These are phyloP conservation scores for Globisporangium alternatum DNA, from an alignment of 352 stramenopile genomes.

Conservation along the genomic window DNA sequence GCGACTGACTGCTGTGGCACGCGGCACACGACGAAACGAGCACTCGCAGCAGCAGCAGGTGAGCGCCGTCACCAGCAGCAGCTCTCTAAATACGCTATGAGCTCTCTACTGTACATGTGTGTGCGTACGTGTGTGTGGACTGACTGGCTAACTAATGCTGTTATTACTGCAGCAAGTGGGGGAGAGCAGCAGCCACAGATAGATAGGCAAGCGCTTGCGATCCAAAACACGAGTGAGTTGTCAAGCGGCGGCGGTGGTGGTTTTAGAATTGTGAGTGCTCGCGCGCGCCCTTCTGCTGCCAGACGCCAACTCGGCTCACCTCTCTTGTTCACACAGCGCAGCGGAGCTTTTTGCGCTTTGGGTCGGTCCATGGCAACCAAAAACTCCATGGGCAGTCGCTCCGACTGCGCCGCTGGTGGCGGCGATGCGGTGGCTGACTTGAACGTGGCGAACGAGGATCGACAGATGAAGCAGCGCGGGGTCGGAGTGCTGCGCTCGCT, in stretches of 20 bases:
- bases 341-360: background rate
- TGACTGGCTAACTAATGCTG: background rate
- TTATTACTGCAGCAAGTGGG: constrained; percentile 1
- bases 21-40: background rate
- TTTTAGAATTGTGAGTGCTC: constrained; percentile 3
- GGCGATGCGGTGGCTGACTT: background rate
- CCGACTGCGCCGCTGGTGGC: background rate
- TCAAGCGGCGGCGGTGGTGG: constrained; percentile 3
- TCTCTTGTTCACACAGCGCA: background rate
- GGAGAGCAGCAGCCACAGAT: background rate
- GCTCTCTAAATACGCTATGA: background rate
- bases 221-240: background rate
- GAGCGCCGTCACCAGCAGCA: background rate
- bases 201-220: background rate
- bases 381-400: background rate
- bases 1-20: background rate
- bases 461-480: constrained; percentile 1
- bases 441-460: background rate
- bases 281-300: background rate
- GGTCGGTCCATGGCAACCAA: background rate
- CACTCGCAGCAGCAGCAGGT: background rate
- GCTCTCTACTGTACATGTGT: background rate
- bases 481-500: constrained; percentile 36
- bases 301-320: background rate
- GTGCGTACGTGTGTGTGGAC: background rate